Conservation (phyloP, 2,329 filamentous ascomycete species). For the Diaporthe ilicicola region DNA sequence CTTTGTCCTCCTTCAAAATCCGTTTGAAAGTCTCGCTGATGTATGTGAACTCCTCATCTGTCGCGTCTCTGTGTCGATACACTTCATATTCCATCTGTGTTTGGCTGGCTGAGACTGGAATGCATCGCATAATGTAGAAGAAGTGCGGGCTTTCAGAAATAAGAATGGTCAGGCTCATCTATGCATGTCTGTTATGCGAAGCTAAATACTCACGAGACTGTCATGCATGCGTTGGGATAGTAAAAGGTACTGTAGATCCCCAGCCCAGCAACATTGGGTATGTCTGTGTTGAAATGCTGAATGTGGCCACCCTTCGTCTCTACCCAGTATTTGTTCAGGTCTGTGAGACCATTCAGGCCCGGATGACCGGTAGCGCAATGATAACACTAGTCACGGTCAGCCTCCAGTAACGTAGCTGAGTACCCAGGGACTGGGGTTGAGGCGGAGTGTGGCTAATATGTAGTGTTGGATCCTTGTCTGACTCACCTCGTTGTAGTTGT, state of each 20-base stretch:
- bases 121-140: conserved; percentile 60
- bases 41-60: conserved; percentile 54
- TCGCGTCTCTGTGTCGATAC: conserved; percentile 55
- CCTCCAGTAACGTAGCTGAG: too few relatives aligned
- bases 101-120: conserved; percentile 51
- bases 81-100: conserved; percentile 59
- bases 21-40: conserved; percentile 59
- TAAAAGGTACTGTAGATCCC: conserved; percentile 45
- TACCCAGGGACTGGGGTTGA: too few relatives aligned
- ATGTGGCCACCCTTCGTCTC: background rate
- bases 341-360: background rate
- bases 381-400: background rate
- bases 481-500: conserved; percentile 69
- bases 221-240: conserved; percentile 49
- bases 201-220: conserved; percentile 45
- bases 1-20: conserved; percentile 61
- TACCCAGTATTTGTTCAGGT: background rate
- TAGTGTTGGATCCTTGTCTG: background rate
- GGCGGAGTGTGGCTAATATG: too few relatives aligned
- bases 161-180: background rate
- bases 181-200: background rate
- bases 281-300: background rate
- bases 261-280: conserved; percentile 35
- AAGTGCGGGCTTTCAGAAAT: conserved; percentile 48
- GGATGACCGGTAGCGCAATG: background rate